Base-by-base conservation (phyloP, 1,284 basidiomycete species). In the Moniliophthora roreri region DNA sequence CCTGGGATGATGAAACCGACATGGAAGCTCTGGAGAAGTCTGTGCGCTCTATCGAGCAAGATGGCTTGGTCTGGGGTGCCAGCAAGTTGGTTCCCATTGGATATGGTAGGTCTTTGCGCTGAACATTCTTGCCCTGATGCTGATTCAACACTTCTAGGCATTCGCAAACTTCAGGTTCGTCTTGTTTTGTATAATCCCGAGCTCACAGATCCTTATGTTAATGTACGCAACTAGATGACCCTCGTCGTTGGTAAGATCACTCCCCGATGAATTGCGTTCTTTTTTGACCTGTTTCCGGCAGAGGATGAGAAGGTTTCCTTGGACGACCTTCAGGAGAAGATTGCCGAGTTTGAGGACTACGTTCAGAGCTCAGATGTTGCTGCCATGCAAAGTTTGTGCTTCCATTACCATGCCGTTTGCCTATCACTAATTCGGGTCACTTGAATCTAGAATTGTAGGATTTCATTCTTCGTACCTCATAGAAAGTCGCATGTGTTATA, bases 1-100 rank as follows among this genome's bases (percentile, higher is more conserved):
- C 95, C 46, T 96, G 95, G 96, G 96, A 99, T 71, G 95, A 98
- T 72, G 95, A 98, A 80, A 99, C 96, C 56, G 93, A 98, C 77
- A 95, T 99, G 93, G 81, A 69, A 50, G 89, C 77, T 52, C 81
- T 99, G 62, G 96, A 99, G 76, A 73, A 80, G 39, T 66, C 78
- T 40, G 95, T 99, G 53, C 89, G 96, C 60, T 87, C 89, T 26
- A 88, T 99, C 66, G 84, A 94, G 73, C 78, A 85, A 79, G 89
- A 93, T 55, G 96, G 97, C 69, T 88, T 99, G 59, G 84, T 98
- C 51, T 99, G 97, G 96, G 94, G 94, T 71, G 80, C 82, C 50
- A 89, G 86, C 77, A 95, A 93, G 76, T 80, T 96, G 53, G 95
- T 98, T 56, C 81, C 96, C 54, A 87, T 99, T 66, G 97, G 96